phyloP scores from a whole-genome alignment of 164 flowering plant species.

The Sedum album region DNA sequence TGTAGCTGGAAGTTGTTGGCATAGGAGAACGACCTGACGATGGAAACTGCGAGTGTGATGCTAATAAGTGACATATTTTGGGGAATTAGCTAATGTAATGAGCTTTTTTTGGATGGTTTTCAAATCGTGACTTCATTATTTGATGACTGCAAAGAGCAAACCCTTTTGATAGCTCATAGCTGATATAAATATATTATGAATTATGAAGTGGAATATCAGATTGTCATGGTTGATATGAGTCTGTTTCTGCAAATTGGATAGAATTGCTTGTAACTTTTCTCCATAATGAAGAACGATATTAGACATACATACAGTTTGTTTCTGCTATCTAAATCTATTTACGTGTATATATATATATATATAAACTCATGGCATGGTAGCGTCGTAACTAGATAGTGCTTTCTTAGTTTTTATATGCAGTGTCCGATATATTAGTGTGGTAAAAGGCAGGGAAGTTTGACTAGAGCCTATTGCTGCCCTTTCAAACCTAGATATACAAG shows the following conservation, averaged over 20 bases:
- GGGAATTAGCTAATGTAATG: background rate
- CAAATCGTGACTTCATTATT: too few species aligned
- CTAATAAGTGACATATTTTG: background rate
- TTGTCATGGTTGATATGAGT: background rate
- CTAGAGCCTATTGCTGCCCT: too few species aligned
- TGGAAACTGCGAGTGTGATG: background rate
- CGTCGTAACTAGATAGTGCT: too few species aligned
- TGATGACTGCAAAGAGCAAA: too few species aligned
- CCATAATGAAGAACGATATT: background rate
- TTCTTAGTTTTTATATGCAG: too few species aligned
- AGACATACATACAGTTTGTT: too few species aligned
- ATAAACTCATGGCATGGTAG: too few species aligned
- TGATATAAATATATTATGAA: background rate
- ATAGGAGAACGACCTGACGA: background rate
- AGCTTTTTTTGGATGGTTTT: background rate
- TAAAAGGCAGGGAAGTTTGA: too few species aligned
- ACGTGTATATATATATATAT: too few species aligned
- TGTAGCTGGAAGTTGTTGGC: constrained; percentile 11
- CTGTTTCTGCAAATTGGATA: background rate
- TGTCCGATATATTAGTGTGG: too few species aligned
- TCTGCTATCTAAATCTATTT: too few species aligned
- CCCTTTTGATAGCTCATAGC: background rate
- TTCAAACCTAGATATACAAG: too few species aligned
- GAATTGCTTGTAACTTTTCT: background rate
- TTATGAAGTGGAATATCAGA: background rate